Evolutionary conservation across 441 rosid species (phyloP).

Genomic region (Hura crepitans): DNA sequence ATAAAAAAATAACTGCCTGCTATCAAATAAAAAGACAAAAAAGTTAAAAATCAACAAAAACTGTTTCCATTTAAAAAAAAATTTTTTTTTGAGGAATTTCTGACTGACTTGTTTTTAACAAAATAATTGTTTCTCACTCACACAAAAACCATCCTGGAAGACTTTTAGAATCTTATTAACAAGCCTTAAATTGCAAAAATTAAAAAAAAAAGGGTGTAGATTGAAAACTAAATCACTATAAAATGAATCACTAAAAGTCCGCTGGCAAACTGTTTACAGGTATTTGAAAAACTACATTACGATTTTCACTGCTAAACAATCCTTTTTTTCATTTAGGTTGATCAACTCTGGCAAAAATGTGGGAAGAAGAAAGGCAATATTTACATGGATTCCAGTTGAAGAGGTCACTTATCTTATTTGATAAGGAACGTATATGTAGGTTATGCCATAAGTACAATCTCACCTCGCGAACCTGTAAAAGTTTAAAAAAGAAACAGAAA

Average conservation of each 20-base stretch:
- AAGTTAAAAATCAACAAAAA: too few relatives aligned
- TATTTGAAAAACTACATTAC: not conserved
- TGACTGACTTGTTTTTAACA: too few relatives aligned
- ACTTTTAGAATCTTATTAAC: too few relatives aligned
- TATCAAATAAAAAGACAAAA: too few relatives aligned
- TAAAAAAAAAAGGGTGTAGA: too few relatives aligned
- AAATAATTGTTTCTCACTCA: too few relatives aligned
- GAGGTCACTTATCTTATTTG: constrained; percentile 6
- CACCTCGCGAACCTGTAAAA: constrained; percentile 42
- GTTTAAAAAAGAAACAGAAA: not conserved
- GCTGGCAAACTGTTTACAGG: not conserved
- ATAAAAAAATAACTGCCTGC: too few relatives aligned
- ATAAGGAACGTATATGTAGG: constrained; percentile 1
- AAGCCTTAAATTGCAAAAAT: too few relatives aligned
- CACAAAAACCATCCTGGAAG: too few relatives aligned
- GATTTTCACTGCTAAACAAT: constrained; percentile 4
- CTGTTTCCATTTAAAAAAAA: too few relatives aligned
- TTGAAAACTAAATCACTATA: not conserved
- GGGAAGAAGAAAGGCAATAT: constrained; percentile 18
- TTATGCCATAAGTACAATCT: constrained; percentile 38
- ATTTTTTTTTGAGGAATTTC: too few relatives aligned
- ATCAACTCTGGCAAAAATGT: not conserved
- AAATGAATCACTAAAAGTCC: not conserved
- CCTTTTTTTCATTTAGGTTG: not conserved
- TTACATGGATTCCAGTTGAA: constrained; percentile 27